Percentiles rank a stretch among this genome's conserved stretches.
These are phyloP conservation scores for Groenewaldozyma tartarivorans DNA, from an alignment of 805 yeast genomes.

Conservation along the genomic window DNA sequence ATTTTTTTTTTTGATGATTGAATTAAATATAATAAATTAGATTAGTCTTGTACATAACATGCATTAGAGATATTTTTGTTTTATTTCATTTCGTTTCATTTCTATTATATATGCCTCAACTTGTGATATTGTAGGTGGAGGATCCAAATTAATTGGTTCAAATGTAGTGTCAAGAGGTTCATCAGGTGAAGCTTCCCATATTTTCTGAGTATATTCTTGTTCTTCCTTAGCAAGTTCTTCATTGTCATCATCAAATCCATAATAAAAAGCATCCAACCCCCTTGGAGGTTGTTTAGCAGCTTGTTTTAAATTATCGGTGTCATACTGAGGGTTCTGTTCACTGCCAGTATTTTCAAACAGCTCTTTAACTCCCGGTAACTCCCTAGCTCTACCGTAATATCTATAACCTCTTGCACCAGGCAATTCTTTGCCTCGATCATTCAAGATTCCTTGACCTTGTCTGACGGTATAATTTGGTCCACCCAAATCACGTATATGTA, in stretches of 20 bases:
- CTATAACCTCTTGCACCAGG: slow-evolving; percentile 43
- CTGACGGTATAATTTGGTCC: slow-evolving; percentile 50
- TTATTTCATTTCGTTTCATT: slow-evolving; percentile 13
- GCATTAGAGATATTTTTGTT: slow-evolving; percentile 11
- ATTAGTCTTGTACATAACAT: neutral
- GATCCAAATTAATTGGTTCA: neutral
- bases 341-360: slow-evolving; percentile 33
- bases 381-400: slow-evolving; percentile 79
- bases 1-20: neutral
- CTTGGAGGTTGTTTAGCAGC: slow-evolving; percentile 6
- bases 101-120: slow-evolving; percentile 21
- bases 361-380: slow-evolving; percentile 61
- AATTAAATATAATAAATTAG: neutral
- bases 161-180: neutral
- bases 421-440: slow-evolving; percentile 16
- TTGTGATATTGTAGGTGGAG: slow-evolving; percentile 18
- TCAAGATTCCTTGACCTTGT: slow-evolving; percentile 4
- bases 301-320: slow-evolving; percentile 7
- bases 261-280: slow-evolving; percentile 21
- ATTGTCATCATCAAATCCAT: slow-evolving; percentile 23
- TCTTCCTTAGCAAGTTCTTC: slow-evolving; percentile 16
- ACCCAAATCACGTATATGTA: slow-evolving; percentile 57
- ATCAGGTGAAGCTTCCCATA: neutral
- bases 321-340: slow-evolving; percentile 12
- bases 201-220: slow-evolving; percentile 4